Percentiles rank a stretch among this genome's conserved stretches.
Evolutionary conservation across 805 yeast genomes (phyloP).

Genomic region (Ogataea dorogensis): DNA sequence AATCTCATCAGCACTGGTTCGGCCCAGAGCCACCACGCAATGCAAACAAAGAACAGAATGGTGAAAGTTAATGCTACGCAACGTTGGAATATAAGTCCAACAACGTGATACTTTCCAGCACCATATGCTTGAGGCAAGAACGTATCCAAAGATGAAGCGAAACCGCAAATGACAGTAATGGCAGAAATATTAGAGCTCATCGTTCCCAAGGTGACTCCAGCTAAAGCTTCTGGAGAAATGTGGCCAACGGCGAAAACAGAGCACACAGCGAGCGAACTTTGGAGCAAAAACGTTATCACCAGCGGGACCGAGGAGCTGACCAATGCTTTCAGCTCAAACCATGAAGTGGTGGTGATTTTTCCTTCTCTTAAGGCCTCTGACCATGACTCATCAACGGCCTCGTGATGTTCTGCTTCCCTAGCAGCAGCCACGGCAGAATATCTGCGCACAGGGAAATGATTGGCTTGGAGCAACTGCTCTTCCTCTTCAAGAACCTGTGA

Average conservation of each 20-base stretch:
- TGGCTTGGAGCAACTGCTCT: slow-evolving; percentile 28
- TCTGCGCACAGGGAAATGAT: slow-evolving; percentile 28
- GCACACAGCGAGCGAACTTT: slow-evolving; percentile 72
- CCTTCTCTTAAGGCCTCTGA: slow-evolving; percentile 34
- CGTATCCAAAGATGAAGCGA: slow-evolving; percentile 77
- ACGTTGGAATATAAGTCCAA: slow-evolving; percentile 67
- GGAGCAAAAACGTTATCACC: slow-evolving; percentile 64
- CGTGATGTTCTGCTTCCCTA: slow-evolving; percentile 18
- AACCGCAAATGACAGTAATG: slow-evolving; percentile 71
- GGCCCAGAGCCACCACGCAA: slow-evolving; percentile 61
- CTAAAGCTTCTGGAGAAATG: slow-evolving; percentile 67
- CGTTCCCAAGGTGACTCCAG: slow-evolving; percentile 71
- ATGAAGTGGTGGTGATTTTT: slow-evolving; percentile 43
- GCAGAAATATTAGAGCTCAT: slow-evolving; percentile 81
- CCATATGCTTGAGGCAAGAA: slow-evolving; percentile 79
- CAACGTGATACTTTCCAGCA: slow-evolving; percentile 58
- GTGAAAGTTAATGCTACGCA: slow-evolving; percentile 57
- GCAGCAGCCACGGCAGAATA: slow-evolving; percentile 14
- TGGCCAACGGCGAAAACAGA: slow-evolving; percentile 77
- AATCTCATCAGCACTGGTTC: slow-evolving; percentile 43
- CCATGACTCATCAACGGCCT: slow-evolving; percentile 33
- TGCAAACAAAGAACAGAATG: slow-evolving; percentile 53
- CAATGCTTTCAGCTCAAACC: slow-evolving; percentile 41
- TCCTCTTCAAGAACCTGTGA: slow-evolving; percentile 27
- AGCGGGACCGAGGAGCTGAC: slow-evolving; percentile 52